phyloP scores from a whole-genome alignment of 1,284 basidiomycete genomes.

The Cryptococcus maquisensis region DNA sequence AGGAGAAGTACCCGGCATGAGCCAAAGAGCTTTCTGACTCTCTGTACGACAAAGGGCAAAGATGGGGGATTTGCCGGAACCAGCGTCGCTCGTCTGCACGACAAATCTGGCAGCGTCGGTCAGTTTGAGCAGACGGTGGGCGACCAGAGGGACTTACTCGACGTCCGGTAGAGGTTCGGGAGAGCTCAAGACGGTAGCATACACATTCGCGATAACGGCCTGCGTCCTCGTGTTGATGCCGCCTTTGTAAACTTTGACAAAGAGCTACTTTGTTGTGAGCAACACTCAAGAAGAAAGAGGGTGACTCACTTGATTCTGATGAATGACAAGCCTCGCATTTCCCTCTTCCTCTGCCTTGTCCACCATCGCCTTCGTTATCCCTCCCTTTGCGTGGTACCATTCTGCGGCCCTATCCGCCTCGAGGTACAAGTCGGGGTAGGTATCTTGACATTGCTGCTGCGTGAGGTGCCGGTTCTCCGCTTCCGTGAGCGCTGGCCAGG shows the following conservation, averaged over 20 bases:
- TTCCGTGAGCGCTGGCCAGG: constrained; percentile 3
- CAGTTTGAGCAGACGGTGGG: background rate
- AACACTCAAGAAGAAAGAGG: background rate
- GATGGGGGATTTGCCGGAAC: constrained; percentile 19
- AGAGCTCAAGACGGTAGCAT: constrained; percentile 33
- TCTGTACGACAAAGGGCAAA: constrained; percentile 30
- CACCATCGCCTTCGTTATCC: constrained; percentile 31
- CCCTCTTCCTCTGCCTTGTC: constrained; percentile 34
- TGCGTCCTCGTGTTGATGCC: constrained; percentile 30
- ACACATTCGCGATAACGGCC: constrained; percentile 29
- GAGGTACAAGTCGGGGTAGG: constrained; percentile 37
- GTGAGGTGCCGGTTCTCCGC: constrained; percentile 25
- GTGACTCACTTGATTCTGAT: constrained; percentile 34
- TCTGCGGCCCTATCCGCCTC: constrained; percentile 39
- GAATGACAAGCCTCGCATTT: constrained; percentile 36
- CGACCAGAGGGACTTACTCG: constrained; percentile 21
- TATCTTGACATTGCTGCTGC: constrained; percentile 27
- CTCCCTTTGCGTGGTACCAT: constrained; percentile 31
- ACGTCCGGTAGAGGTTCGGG: constrained; percentile 42
- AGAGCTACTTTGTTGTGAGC: constrained; percentile 25
- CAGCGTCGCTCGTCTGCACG: constrained; percentile 35
- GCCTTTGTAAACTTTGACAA: constrained; percentile 36
- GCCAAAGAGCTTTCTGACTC: constrained; percentile 26
- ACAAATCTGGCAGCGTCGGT: constrained; percentile 28
- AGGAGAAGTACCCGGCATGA: constrained; percentile 38